phyloP scores from a whole-genome alignment of 805 yeast genomes.

The Torulaspora microellipsoides region DNA sequence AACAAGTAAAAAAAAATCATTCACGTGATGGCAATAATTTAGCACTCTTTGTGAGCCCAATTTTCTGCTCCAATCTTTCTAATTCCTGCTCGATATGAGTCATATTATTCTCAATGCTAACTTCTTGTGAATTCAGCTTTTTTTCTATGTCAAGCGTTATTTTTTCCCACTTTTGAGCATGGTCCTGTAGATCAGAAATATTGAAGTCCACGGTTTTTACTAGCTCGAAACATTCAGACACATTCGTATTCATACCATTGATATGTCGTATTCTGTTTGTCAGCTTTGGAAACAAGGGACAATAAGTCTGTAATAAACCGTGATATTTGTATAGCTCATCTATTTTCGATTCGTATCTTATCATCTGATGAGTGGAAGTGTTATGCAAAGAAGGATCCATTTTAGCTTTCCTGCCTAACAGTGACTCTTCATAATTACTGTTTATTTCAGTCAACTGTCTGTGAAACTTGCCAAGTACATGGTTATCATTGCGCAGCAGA shows the following conservation, averaged over 20 bases:
- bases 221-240: conserved; percentile 16
- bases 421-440: conserved; percentile 24
- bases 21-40: conserved; percentile 1
- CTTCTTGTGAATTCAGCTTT: conserved; percentile 15
- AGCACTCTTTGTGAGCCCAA: neutral
- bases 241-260: conserved; percentile 21
- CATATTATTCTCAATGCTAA: conserved; percentile 3
- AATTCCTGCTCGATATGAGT: conserved; percentile 2
- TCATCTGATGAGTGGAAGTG: conserved; percentile 14
- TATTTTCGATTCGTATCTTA: conserved; percentile 24
- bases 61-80: neutral
- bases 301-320: conserved; percentile 14
- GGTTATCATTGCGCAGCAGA: conserved; percentile 27
- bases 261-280: conserved; percentile 27
- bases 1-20: too few relatives aligned
- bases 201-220: conserved; percentile 19
- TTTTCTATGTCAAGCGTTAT: conserved; percentile 17
- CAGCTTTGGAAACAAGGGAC: conserved; percentile 25
- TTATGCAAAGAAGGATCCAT: conserved; percentile 8
- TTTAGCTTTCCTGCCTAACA: conserved; percentile 16
- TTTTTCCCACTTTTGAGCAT: conserved; percentile 29
- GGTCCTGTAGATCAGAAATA: conserved; percentile 20
- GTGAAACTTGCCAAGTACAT: conserved; percentile 19
- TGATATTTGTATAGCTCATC: conserved; percentile 23
- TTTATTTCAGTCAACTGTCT: conserved; percentile 24